Base-by-base conservation (phyloP, 345 rosid species). In the Psidium friedrichsthalianum region DNA sequence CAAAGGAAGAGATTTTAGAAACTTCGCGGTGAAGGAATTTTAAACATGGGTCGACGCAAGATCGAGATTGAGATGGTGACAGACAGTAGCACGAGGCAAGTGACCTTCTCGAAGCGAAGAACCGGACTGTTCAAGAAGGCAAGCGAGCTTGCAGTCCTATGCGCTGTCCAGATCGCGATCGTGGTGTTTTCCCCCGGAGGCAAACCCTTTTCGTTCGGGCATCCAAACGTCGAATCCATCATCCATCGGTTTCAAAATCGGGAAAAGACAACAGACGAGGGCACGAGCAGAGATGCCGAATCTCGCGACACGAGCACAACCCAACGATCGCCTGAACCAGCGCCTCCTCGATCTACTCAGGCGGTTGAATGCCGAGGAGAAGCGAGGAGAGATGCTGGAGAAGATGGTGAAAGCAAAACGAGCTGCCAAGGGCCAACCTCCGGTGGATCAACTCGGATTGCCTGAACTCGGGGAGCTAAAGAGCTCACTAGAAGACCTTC, bases 151-250 rank as follows among this genome's bases (percentile, higher is more conserved):
- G 90, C 93, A 25, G 90, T 88, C 16, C 89, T 94, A 27, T 93
- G 96, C 51, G 93, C 88, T 4, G 93, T 91, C 6, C 90, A 94
- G 74, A 59, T 93, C 40, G 94, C 93, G 44, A 90, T 93, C 14
- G 87, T 94, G 6, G 95, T 94, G 56, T 94, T 92, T 85, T 94
- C 97, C 51, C 96, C 97, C 0, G 96, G 96, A 4, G 93, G 94
- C 40, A 93, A 93, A 84, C 94, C 96, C 40, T 94, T 88, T 83
- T 92, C 94, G 3, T 94, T 92, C 42, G 97, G 95, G 21, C 90
- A 94, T 83, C 97, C 97, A 0, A 89, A 88, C 82, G 94, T 94
- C 25, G 92, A 92, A 8, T 82, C 87, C 22, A 92, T 93, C 57
- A 22, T 89, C 5, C 86, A 87, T 44, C 85, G 91, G 15, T 93